These are phyloP conservation scores for Lycium ferocissimum DNA, from an alignment of 257 asterid genomes.

Conservation along the genomic window DNA sequence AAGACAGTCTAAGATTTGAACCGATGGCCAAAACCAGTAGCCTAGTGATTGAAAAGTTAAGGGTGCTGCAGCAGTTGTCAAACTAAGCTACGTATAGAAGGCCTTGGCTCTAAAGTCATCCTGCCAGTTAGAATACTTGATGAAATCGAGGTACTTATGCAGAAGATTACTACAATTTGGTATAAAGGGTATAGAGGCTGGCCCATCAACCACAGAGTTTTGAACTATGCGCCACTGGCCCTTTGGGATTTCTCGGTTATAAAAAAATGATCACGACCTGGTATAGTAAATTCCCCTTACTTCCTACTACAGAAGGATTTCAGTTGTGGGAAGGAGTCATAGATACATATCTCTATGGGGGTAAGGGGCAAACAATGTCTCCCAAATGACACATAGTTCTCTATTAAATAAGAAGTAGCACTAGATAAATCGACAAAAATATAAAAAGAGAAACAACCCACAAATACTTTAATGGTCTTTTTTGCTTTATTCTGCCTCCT, in stretches of 20 bases:
- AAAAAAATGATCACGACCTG: not conserved
- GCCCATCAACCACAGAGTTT: too few species aligned
- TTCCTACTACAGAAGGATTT: not conserved
- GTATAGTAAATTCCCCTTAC: conserved; percentile 10
- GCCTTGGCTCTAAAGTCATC: not conserved
- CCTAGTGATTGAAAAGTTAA: not conserved
- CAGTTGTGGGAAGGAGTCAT: not conserved
- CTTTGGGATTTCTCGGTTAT: too few species aligned
- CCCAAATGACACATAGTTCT: conserved; percentile 3
- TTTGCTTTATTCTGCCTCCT: too few species aligned
- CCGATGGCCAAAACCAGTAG: not conserved
- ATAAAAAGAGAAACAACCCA: not conserved
- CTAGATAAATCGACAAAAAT: not conserved
- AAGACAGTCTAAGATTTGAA: not conserved
- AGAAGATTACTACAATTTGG: not conserved
- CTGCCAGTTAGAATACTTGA: not conserved
- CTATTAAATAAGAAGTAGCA: not conserved
- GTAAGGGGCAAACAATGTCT: conserved; percentile 1
- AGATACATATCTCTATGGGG: not conserved
- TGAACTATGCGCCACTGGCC: too few species aligned
- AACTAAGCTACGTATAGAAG: not conserved
- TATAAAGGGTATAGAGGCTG: too few species aligned
- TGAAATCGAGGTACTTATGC: not conserved
- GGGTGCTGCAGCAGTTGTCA: not conserved
- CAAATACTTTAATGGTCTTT: not conserved